Conservation (phyloP, 2,329 filamentous ascomycete species). For the Curvularia lunata region DNA sequence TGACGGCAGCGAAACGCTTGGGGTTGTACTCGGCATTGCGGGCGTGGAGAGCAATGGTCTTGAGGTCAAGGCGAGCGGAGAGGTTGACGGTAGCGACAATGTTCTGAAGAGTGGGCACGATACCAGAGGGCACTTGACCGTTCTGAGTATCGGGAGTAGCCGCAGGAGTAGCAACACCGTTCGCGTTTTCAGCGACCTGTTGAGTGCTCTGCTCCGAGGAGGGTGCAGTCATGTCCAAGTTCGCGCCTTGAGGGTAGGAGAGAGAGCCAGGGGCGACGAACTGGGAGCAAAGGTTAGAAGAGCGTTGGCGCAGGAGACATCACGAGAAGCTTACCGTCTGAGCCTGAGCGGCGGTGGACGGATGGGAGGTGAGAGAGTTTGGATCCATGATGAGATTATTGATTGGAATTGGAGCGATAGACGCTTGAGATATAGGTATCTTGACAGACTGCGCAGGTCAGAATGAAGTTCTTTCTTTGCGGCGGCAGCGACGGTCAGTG, state of each 20-base stretch:
- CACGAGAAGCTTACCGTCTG: constrained; percentile 65
- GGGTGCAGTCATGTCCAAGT: constrained; percentile 82
- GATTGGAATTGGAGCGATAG: constrained; percentile 37
- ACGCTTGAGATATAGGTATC: constrained; percentile 35
- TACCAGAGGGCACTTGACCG: constrained; percentile 65
- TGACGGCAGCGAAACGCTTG: constrained; percentile 98
- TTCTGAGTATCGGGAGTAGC: constrained; percentile 82
- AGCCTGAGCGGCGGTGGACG: constrained; percentile 87
- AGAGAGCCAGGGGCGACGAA: constrained; percentile 89
- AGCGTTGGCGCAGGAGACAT: constrained; percentile 22
- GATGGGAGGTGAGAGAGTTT: constrained; percentile 81
- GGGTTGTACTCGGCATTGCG: constrained; percentile 99
- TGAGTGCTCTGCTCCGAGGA: constrained; percentile 71
- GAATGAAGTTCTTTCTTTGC: constrained; percentile 34
- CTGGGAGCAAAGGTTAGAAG: constrained; percentile 37
- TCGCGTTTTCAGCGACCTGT: constrained; percentile 57
- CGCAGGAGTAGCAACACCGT: constrained; percentile 86
- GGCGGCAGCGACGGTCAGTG: constrained; percentile 37
- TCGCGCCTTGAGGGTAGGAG: constrained; percentile 80
- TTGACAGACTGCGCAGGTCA: constrained; percentile 48
- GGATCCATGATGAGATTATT: constrained; percentile 70
- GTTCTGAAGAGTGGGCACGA: constrained; percentile 68
- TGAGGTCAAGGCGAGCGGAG: constrained; percentile 97
- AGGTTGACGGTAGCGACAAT: constrained; percentile 99
- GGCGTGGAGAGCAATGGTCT: constrained; percentile 97